phyloP scores from a whole-genome alignment of 768 basidiomycete species.

The Crassisporium funariophilum region DNA sequence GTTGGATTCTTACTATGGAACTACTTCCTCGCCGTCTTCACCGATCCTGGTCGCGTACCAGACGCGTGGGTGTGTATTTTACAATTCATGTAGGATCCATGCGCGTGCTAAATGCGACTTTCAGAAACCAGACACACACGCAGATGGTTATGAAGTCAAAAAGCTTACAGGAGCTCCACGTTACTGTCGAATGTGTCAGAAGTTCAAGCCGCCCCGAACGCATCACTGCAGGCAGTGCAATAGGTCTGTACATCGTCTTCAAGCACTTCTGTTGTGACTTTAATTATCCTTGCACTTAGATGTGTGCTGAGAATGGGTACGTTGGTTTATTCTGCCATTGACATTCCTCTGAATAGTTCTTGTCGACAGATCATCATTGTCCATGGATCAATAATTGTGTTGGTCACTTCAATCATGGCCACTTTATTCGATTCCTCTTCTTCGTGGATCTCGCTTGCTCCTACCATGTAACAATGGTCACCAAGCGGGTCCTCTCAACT shows the following conservation, averaged over 20 bases:
- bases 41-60: constrained; percentile 87
- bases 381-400: constrained; percentile 96
- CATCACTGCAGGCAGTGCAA: constrained; percentile 94
- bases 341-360: neutral
- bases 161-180: constrained; percentile 80
- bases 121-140: constrained; percentile 74
- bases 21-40: constrained; percentile 80
- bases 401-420: constrained; percentile 87
- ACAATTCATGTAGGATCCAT: neutral
- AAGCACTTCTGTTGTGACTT: neutral
- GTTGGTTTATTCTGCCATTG: constrained; percentile 14
- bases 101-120: neutral
- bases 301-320: constrained; percentile 90
- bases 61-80: constrained; percentile 64
- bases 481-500: constrained; percentile 56
- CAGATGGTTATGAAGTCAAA: constrained; percentile 88
- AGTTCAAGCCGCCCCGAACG: constrained; percentile 84
- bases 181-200: constrained; percentile 84
- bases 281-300: constrained; percentile 35
- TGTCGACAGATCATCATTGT: constrained; percentile 77
- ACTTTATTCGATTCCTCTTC: constrained; percentile 90
- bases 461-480: constrained; percentile 87
- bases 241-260: constrained; percentile 48
- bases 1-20: constrained; percentile 84
- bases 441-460: constrained; percentile 88